A percentile compares a stretch with the other conserved stretches of the same genome.
These are phyloP conservation scores for Collybia mongolica DNA, from an alignment of 768 basidiomycete genomes.

Conservation along the genomic window DNA sequence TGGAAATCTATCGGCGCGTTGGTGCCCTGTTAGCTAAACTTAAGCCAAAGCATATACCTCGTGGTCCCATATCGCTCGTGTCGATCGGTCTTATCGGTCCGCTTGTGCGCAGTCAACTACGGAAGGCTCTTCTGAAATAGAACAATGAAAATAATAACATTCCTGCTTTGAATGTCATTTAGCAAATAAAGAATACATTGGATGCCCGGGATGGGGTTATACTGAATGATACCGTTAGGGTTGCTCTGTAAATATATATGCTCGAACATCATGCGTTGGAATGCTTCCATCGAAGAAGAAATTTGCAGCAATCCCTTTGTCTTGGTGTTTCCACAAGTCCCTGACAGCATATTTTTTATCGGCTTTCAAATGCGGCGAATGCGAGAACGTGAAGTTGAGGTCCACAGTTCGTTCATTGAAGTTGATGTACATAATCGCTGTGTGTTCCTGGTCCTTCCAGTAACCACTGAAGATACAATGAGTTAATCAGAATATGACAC, in stretches of 20 bases:
- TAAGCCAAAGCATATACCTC: too few relatives aligned
- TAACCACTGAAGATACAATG: conserved; percentile 13
- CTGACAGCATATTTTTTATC: conserved; percentile 24
- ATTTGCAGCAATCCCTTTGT: conserved; percentile 19
- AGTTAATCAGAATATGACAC: neutral
- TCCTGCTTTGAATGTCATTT: neutral
- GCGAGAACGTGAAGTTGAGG: conserved; percentile 25
- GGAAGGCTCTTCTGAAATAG: too few relatives aligned
- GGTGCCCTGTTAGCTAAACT: too few relatives aligned
- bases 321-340: conserved; percentile 26
- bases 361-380: conserved; percentile 22
- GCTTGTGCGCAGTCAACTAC: too few relatives aligned
- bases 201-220: neutral
- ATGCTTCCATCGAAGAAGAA: conserved; percentile 26
- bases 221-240: conserved; percentile 1
- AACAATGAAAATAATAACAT: neutral
- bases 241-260: conserved; percentile 26
- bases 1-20: too few relatives aligned
- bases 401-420: conserved; percentile 26
- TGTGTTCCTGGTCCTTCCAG: conserved; percentile 23
- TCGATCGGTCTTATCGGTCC: too few relatives aligned
- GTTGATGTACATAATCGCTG: conserved; percentile 28
- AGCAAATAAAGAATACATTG: neutral
- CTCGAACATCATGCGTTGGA: conserved; percentile 23
- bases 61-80: too few relatives aligned